These are phyloP conservation scores for Gaertneriomyces semiglobifer DNA, from an alignment of 192 early-diverging fungal genomes.

Conservation along the genomic window DNA sequence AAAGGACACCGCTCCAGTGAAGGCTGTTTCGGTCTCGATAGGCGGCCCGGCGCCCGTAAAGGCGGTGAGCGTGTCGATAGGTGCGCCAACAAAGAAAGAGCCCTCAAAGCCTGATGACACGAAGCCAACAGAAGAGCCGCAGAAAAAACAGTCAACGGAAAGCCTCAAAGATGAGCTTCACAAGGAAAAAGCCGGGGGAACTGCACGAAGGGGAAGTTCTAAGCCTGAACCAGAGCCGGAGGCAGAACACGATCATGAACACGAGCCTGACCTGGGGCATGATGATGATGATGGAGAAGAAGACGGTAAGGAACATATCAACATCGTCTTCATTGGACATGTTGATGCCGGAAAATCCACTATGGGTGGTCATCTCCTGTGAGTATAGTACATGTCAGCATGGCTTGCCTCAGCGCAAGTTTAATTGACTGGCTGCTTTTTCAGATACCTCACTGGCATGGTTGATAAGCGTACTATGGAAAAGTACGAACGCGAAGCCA, in stretches of 20 bases:
- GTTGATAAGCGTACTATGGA: conserved; percentile 99
- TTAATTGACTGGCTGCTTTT: not conserved
- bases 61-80: conserved; percentile 29
- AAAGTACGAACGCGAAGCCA: conserved; percentile 98
- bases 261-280: conserved; percentile 9
- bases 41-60: conserved; percentile 27
- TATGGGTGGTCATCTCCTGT: conserved; percentile 96
- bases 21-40: conserved; percentile 21
- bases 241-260: conserved; percentile 8
- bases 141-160: conserved; percentile 21
- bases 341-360: conserved; percentile 98
- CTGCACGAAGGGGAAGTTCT: not conserved
- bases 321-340: conserved; percentile 98
- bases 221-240: conserved; percentile 49
- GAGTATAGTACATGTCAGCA: conserved; percentile 26
- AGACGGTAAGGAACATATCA: conserved; percentile 82
- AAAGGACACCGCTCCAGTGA: conserved; percentile 23
- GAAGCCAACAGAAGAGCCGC: conserved; percentile 1
- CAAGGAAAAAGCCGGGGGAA: not conserved
- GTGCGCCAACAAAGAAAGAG: conserved; percentile 13
- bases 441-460: conserved; percentile 88
- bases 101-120: conserved; percentile 10
- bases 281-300: not conserved
- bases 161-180: no score
- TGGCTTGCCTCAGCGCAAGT: not conserved